Percentiles rank a stretch among this genome's conserved stretches.
Conservation (phyloP, 129 eudicot genomes). For the Chrysanthemum seticuspe region DNA sequence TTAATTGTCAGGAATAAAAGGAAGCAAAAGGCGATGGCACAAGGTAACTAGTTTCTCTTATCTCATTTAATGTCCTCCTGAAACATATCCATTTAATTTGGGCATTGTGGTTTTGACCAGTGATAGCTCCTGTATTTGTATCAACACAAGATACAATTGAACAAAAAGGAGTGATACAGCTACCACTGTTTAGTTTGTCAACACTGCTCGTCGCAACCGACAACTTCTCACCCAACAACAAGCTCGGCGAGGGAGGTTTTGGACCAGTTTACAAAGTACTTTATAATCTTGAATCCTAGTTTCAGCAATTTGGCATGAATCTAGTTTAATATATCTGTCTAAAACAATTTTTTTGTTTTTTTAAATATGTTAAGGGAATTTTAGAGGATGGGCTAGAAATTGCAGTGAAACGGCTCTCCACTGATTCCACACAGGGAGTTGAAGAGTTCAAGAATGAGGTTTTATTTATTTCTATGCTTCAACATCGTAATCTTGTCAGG, state of each 20-base stretch:
- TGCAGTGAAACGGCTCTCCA: constrained; percentile 61
- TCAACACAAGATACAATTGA: not conserved
- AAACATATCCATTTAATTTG: not conserved
- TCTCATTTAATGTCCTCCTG: not conserved
- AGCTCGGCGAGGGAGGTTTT: constrained; percentile 30
- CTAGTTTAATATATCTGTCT: constrained; percentile 12
- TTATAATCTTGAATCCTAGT: not conserved
- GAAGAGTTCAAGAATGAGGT: constrained; percentile 56
- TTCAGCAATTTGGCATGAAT: constrained; percentile 16
- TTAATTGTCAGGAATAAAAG: not conserved
- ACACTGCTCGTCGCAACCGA: constrained; percentile 16
- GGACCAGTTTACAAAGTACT: constrained; percentile 33
- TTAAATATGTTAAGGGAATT: constrained; percentile 10
- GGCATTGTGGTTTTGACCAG: not conserved
- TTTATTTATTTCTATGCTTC: constrained; percentile 49
- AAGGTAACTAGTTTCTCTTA: not conserved
- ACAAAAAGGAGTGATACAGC: not conserved
- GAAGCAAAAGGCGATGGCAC: not conserved
- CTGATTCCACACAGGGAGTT: constrained; percentile 42
- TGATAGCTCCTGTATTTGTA: not conserved
- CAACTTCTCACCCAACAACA: constrained; percentile 21
- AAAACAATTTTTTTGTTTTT: no score
- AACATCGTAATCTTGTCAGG: constrained; percentile 64
- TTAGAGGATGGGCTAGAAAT: constrained; percentile 45
- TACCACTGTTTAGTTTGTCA: constrained; percentile 10